These are phyloP conservation scores for Candida koratica DNA, from an alignment of 805 yeast species.

Conservation along the genomic window DNA sequence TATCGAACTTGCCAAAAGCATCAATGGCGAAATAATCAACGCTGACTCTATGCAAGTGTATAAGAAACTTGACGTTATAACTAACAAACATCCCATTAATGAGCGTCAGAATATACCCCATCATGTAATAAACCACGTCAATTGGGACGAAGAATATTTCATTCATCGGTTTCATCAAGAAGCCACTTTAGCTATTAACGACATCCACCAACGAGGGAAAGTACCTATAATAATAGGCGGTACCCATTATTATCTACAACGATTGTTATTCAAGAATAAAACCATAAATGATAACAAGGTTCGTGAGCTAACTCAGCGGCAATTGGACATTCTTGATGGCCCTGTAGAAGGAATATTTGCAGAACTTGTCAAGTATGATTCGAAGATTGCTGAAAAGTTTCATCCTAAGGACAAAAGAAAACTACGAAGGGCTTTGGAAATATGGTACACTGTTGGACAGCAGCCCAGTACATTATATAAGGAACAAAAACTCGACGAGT, in stretches of 20 bases:
- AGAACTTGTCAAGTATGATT: slow-evolving; percentile 55
- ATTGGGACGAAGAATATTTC: slow-evolving; percentile 77
- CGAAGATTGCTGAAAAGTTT: slow-evolving; percentile 69
- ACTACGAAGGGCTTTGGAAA: slow-evolving; percentile 75
- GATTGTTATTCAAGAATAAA: slow-evolving; percentile 66
- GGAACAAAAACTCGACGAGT: slow-evolving; percentile 47
- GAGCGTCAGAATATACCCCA: slow-evolving; percentile 77
- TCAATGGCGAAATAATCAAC: slow-evolving; percentile 86
- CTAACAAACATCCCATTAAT: slow-evolving; percentile 84
- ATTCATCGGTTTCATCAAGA: slow-evolving; percentile 76
- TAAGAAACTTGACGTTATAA: slow-evolving; percentile 62
- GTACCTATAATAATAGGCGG: slow-evolving; percentile 92
- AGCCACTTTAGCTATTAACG: slow-evolving; percentile 58
- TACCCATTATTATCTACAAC: slow-evolving; percentile 88
- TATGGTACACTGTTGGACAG: slow-evolving; percentile 61
- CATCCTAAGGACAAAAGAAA: slow-evolving; percentile 89
- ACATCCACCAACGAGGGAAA: slow-evolving; percentile 63
- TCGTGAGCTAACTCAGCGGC: slow-evolving; percentile 31
- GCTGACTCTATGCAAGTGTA: slow-evolving; percentile 98
- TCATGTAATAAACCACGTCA: slow-evolving; percentile 81
- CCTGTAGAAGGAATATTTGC: slow-evolving; percentile 49
- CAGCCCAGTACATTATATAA: slow-evolving; percentile 69
- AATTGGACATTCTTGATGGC: slow-evolving; percentile 48
- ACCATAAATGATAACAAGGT: slow-evolving; percentile 42
- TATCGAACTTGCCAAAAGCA: slow-evolving; percentile 69